These are phyloP conservation scores for Solanum hybrid DNA, from an alignment of 305 asterid genomes.

Conservation along the genomic window DNA sequence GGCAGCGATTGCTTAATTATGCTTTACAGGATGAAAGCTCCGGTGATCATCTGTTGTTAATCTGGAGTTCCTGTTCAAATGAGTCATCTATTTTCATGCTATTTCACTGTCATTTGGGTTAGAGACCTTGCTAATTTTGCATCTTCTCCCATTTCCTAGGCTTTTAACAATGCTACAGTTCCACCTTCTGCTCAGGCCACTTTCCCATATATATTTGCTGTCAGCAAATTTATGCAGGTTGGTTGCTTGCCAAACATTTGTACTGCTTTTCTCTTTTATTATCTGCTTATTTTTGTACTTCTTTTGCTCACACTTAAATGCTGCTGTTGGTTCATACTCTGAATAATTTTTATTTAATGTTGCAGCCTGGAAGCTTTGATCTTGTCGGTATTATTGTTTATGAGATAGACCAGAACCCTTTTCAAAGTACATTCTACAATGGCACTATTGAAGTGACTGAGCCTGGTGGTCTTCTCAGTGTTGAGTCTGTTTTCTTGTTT, in stretches of 20 bases:
- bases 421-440: constrained; percentile 80
- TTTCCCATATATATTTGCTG: constrained; percentile 73
- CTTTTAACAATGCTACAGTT: constrained; percentile 81
- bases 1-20: not conserved
- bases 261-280: not conserved
- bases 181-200: constrained; percentile 88
- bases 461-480: constrained; percentile 68
- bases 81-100: not conserved
- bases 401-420: constrained; percentile 74
- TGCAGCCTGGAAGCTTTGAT: constrained; percentile 87
- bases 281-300: not conserved
- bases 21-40: not conserved
- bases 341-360: not conserved
- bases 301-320: not conserved
- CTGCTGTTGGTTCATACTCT: not conserved
- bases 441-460: constrained; percentile 92
- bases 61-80: not conserved
- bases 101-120: not conserved
- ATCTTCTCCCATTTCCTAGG: constrained; percentile 22
- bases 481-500: constrained; percentile 91
- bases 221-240: constrained; percentile 98
- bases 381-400: constrained; percentile 81
- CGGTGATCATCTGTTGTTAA: not conserved
- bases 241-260: constrained; percentile 5
- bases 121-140: not conserved